Percentiles rank a stretch among this genome's conserved stretches.
Evolutionary conservation across 306 rosid genomes (phyloP).

Genomic region (Delonix regia): DNA sequence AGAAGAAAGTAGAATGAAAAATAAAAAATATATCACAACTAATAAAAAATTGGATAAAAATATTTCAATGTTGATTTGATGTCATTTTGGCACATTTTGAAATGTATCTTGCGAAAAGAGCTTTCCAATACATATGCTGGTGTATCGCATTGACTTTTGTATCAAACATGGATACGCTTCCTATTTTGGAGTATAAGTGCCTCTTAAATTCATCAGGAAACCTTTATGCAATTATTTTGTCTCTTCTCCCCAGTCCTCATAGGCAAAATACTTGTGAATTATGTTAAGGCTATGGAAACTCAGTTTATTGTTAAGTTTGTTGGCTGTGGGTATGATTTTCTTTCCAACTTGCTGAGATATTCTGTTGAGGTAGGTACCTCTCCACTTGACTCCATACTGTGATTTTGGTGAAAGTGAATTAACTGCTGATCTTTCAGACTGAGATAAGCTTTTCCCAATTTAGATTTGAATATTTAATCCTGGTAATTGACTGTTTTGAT

Average conservation of each 20-base stretch:
- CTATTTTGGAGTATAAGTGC: too few species aligned
- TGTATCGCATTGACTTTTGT: too few species aligned
- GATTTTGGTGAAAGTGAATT: constrained; percentile 52
- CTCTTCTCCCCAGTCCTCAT: neutral
- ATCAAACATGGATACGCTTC: too few species aligned
- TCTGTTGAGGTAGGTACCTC: constrained; percentile 64
- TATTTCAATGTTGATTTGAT: too few species aligned
- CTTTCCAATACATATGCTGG: too few species aligned
- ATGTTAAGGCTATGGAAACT: neutral
- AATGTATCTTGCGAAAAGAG: too few species aligned
- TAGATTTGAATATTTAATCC: neutral
- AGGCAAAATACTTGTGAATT: neutral
- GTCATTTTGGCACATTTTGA: too few species aligned
- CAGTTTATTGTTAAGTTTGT: constrained; percentile 8
- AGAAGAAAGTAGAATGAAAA: too few species aligned
- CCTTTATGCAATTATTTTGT: neutral
- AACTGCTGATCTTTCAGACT: constrained; percentile 13
- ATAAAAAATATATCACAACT: too few species aligned
- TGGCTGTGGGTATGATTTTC: constrained; percentile 20
- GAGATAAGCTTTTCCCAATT: neutral
- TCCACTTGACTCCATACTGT: constrained; percentile 43
- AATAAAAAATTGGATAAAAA: too few species aligned
- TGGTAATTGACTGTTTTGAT: neutral
- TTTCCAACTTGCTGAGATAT: neutral
- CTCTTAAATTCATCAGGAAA: too few species aligned